Evolutionary conservation across 257 asterid genomes (phyloP).

Genomic region (Solanum sparsipilum): DNA sequence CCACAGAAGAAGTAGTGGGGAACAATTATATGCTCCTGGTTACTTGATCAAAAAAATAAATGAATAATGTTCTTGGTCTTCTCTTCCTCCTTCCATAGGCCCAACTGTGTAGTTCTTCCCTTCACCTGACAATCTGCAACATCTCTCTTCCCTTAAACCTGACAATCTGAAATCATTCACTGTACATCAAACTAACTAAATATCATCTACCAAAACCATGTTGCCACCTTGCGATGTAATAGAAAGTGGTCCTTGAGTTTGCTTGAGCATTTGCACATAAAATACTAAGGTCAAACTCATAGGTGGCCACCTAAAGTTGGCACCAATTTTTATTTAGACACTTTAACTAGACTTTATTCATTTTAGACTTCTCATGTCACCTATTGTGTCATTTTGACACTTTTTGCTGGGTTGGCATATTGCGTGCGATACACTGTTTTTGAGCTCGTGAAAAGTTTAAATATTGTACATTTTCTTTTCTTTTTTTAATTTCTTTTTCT

Average conservation of each 20-base stretch:
- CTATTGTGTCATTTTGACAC: no score
- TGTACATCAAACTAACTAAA: not conserved
- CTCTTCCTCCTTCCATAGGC: not conserved
- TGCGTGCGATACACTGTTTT: no score
- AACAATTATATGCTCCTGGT: not conserved
- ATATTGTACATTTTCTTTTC: no score
- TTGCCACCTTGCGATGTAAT: not conserved
- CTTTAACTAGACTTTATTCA: no score
- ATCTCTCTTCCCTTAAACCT: not conserved
- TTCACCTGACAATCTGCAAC: not conserved
- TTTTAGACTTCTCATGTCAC: no score
- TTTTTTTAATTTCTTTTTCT: no score
- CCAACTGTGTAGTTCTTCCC: not conserved
- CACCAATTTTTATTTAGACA: no score
- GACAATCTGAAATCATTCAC: not conserved
- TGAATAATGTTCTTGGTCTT: not conserved
- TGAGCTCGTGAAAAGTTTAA: no score
- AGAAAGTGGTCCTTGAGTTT: not conserved
- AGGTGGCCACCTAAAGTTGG: no score
- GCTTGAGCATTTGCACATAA: not conserved
- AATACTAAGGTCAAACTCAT: not conserved
- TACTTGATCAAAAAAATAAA: not conserved
- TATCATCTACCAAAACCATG: not conserved
- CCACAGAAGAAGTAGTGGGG: not conserved
- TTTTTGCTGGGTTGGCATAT: no score